These are phyloP conservation scores for Fusarium coicis DNA, from an alignment of 2,329 filamentous ascomycete species.

Conservation along the genomic window DNA sequence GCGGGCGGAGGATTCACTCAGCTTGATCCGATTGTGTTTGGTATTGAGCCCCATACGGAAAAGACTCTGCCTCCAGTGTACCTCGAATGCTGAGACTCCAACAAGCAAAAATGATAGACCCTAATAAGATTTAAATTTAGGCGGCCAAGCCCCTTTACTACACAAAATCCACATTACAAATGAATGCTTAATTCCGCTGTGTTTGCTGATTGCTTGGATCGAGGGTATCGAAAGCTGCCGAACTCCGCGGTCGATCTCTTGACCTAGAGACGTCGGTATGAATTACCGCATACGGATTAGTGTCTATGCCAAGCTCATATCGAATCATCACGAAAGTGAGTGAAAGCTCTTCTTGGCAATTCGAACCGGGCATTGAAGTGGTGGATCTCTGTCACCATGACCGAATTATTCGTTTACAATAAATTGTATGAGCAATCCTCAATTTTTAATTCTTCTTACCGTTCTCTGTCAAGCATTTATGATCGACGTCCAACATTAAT, in stretches of 20 bases:
- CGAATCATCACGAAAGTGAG: background rate
- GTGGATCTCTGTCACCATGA: background rate
- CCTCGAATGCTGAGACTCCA: background rate
- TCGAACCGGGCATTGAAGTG: background rate
- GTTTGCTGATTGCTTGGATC: background rate
- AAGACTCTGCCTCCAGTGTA: no score
- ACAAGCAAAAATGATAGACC: background rate
- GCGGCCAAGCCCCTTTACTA: fast-evolving
- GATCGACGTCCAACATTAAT: fast-evolving
- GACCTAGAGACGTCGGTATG: background rate
- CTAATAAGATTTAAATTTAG: fast-evolving
- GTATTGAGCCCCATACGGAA: background rate
- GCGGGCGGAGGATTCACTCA: background rate
- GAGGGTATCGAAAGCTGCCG: background rate
- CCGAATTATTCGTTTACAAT: background rate
- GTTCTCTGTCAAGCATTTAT: background rate
- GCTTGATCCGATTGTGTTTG: background rate
- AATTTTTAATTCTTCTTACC: background rate
- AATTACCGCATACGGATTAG: background rate
- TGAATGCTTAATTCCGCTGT: background rate
- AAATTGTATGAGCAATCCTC: background rate
- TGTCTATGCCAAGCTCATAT: background rate
- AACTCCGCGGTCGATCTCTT: background rate
- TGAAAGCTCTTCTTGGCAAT: conserved; percentile 11
- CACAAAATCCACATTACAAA: background rate